Evolutionary conservation across 2,329 filamentous ascomycete species (phyloP).

Genomic region (Arachnopeziza araneosa): DNA sequence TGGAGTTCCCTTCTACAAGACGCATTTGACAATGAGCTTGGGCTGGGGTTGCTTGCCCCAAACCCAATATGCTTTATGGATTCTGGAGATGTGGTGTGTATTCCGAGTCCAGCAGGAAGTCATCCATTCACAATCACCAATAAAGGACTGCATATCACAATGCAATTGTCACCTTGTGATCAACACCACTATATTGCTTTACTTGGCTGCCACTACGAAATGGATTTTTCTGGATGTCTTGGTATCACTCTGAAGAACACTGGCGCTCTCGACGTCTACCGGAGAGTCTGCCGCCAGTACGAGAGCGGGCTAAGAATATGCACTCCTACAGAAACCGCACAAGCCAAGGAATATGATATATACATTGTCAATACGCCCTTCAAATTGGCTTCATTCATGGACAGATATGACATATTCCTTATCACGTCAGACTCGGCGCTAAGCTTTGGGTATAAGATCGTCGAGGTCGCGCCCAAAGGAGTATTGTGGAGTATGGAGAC

Average conservation of each 20-base stretch:
- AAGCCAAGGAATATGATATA: not conserved
- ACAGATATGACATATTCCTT: too few species aligned
- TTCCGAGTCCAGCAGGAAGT: not conserved
- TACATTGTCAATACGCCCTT: not conserved
- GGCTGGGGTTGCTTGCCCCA: not conserved
- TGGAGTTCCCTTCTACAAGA: constrained; percentile 18
- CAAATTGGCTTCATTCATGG: too few species aligned
- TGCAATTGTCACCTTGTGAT: not conserved
- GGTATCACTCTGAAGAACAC: not conserved
- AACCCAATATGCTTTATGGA: not conserved
- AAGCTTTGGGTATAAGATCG: too few species aligned
- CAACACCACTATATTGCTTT: not conserved
- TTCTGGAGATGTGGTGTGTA: not conserved
- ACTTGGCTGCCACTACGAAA: not conserved
- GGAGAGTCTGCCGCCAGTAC: not conserved
- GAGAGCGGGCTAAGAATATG: not conserved
- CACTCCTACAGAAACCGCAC: not conserved
- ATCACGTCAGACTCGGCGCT: too few species aligned
- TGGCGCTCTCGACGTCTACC: not conserved
- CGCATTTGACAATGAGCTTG: not conserved
- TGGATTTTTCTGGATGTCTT: not conserved
- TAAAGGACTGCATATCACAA: not conserved
- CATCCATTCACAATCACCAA: not conserved
- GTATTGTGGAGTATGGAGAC: too few species aligned
- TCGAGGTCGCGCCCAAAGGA: too few species aligned